These are phyloP conservation scores for Perkinsus marinus DNA, from an alignment of 169 alveolate genomes.

Conservation along the genomic window DNA sequence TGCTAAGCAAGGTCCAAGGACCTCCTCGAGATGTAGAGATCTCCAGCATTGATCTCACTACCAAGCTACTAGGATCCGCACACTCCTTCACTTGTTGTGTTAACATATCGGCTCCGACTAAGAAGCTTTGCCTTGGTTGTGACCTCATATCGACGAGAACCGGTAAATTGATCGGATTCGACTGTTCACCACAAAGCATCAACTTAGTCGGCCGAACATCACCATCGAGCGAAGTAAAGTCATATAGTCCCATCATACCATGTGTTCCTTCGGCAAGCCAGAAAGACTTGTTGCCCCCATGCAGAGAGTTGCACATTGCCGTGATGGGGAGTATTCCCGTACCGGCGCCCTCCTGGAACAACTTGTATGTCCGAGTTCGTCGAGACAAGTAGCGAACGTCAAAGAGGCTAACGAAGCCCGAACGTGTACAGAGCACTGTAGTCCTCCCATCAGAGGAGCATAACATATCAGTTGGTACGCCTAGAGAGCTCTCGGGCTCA, in stretches of 20 bases:
- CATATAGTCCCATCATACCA: not conserved
- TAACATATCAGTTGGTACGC: not conserved
- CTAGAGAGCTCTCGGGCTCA: not conserved
- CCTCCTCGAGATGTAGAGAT: not conserved
- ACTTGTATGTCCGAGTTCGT: not conserved
- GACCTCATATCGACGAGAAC: not conserved
- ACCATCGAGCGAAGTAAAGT: not conserved
- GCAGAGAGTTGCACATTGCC: not conserved
- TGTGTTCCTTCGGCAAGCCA: not conserved
- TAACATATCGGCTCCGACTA: not conserved
- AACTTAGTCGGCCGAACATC: not conserved
- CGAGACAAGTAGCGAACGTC: not conserved
- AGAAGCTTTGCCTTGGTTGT: not conserved
- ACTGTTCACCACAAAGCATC: not conserved
- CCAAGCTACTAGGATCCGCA: not conserved
- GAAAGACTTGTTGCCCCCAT: not conserved
- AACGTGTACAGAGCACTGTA: not conserved
- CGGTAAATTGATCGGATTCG: not conserved
- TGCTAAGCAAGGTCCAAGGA: not conserved
- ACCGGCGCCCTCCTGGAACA: not conserved
- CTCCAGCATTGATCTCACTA: not conserved
- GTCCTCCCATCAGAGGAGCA: not conserved
- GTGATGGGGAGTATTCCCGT: not conserved
- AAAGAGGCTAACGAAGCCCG: not conserved
- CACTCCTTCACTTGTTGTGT: not conserved